Base-by-base conservation (phyloP, 176 grass and related monocot species). In the Areca catechu region DNA sequence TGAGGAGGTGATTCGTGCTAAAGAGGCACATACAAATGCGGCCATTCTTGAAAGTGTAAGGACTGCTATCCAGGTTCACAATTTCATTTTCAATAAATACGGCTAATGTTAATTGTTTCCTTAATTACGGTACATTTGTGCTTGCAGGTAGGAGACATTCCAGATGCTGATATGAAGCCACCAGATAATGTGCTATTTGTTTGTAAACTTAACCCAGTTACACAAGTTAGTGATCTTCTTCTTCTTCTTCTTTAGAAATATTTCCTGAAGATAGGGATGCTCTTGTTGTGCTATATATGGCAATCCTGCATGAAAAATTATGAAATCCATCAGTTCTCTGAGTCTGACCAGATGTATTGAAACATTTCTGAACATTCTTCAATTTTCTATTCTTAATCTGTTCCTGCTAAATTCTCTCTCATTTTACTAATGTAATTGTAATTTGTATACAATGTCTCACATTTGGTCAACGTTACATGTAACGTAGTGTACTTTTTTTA, bases 1-100 rank as follows among this genome's bases (percentile, higher is more conserved):
- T 68, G 93, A 97, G 57, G 93, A 97, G 77, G 52, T 68, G 59
- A 76, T 97, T 76, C 83, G 83, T 18, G 68, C 66, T 60, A 97
- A 91, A 81, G 87, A 91, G 73, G 86, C 93, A 16, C 93, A 88
- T 67, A 85, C 93, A 59, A 97, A 97, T 91, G 93, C 87, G 69
- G 83, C 82, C 58, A 87, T 97, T 19, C 83, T 97, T 50, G 83
- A 88, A 78, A 88, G 80, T 5, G 93, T 97, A 88, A 76, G 93
- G 70, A 47, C 17, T 77, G 18, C 5, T 47, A 22, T 20, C 19
- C 0, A 23, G 16, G 47, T 34, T 68, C 55, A 15, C 19, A 72
- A 37, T 51, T 62, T 20, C 15, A 48, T 72, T 54, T 17, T 59
- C 54, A 21, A 29, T 62, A 53, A 12, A 20, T 21, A 15, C 28